phyloP scores from a whole-genome alignment of 305 asterid species.

The Solanum hybrid region DNA sequence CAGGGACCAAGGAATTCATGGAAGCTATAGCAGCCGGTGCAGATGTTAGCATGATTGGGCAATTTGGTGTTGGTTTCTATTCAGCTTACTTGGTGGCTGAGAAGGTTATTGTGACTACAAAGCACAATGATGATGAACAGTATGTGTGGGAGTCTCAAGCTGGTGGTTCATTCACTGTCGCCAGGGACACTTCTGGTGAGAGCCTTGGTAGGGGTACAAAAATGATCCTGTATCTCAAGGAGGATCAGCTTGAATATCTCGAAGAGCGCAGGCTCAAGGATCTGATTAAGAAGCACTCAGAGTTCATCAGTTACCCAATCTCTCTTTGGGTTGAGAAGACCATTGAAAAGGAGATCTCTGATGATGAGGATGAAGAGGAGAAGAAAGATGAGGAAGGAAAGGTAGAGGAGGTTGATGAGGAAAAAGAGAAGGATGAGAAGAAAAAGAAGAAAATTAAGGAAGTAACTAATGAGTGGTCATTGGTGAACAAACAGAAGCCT shows the following conservation, averaged over 20 bases:
- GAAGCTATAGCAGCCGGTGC: slow-evolving; percentile 31
- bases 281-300: slow-evolving; percentile 27
- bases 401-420: slow-evolving; percentile 26
- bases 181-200: slow-evolving; percentile 28
- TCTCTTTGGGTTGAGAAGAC: slow-evolving; percentile 27
- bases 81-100: slow-evolving; percentile 30
- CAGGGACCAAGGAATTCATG: slow-evolving; percentile 30
- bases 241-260: slow-evolving; percentile 27
- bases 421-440: slow-evolving; percentile 24
- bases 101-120: slow-evolving; percentile 22
- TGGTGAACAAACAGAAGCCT: slow-evolving; percentile 28
- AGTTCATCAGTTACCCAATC: slow-evolving; percentile 25
- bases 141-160: slow-evolving; percentile 32
- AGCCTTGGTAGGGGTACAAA: slow-evolving; percentile 25
- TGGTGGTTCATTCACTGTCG: slow-evolving; percentile 27
- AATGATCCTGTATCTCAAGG: slow-evolving; percentile 20
- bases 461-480: slow-evolving; percentile 23
- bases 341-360: slow-evolving; percentile 26
- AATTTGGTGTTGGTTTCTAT: slow-evolving; percentile 31
- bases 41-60: slow-evolving; percentile 34
- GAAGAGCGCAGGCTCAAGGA: slow-evolving; percentile 30
- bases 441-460: slow-evolving; percentile 25
- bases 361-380: slow-evolving; percentile 27
- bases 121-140: slow-evolving; percentile 29
- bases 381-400: slow-evolving; percentile 27